Evolutionary conservation across 2,329 filamentous ascomycete genomes (phyloP), one percentile per base, ranked within the genome.

Genomic region (Hypoxylon sp.): DNA sequence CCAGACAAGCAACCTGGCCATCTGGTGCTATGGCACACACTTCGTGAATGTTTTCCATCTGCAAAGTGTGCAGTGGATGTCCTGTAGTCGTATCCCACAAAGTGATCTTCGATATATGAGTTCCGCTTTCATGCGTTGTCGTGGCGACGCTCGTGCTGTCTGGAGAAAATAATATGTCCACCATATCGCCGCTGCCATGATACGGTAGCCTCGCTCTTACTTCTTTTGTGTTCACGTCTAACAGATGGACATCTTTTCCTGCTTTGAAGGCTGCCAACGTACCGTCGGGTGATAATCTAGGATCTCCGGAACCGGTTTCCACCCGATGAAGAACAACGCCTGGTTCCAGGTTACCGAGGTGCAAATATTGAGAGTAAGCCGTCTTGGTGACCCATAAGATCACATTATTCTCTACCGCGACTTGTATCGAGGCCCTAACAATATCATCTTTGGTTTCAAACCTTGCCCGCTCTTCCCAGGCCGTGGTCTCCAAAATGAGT

Each of bases 121-220:
- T n/a, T n/a, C n/a, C n/a, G n/a, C n/a, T n/a, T n/a, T n/a, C n/a
- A n/a, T n/a, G n/a, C n/a, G n/a, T 20, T 4, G n/a, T 8, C 12
- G 22, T 42, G 49, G n/a, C n/a, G 22, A 52, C n/a, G 33, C 22
- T 20, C 7, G 46, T 53, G 46, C 40, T 26, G 16, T 60, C 40
- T 1, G 48, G 30, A 24, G 48, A 60, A 28, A 60, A 53, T 28
- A 33, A n/a, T n/a, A n/a, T n/a, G n/a, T n/a, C n/a, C n/a, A n/a
- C n/a, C n/a, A n/a, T n/a, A n/a, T n/a, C n/a, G n/a, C n/a, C n/a
- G n/a, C n/a, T n/a, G n/a, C n/a, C n/a, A n/a, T n/a, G n/a, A n/a
- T n/a, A n/a, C n/a, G n/a, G 20, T 36, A 51, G 11, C n/a, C 9
- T 40, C 28, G 12, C 49, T 52, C 20, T 36, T 22, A 46, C 28